A percentile compares a stretch with the other conserved stretches of the same genome.
Conservation (phyloP, 1,284 basidiomycete species). For the Malassezia brasiliensis region DNA sequence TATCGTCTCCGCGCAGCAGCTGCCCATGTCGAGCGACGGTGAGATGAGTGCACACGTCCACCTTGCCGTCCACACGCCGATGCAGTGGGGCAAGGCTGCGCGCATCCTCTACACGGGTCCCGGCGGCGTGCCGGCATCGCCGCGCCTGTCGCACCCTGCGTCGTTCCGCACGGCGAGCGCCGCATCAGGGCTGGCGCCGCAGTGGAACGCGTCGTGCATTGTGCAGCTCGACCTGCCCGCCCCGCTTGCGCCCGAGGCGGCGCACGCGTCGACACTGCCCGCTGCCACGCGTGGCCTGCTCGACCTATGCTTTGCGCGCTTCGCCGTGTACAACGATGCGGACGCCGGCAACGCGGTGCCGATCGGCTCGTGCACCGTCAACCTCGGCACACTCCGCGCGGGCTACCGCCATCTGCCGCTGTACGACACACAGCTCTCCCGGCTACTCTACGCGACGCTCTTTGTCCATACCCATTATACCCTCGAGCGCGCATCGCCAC, state of each 20-base stretch:
- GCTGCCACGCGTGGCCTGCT: slow-evolving; percentile 32
- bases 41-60: slow-evolving; percentile 35
- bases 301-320: slow-evolving; percentile 42
- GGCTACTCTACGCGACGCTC: slow-evolving; percentile 39
- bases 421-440: slow-evolving; percentile 38
- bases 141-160: not conserved
- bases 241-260: slow-evolving; percentile 6
- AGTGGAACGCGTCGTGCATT: slow-evolving; percentile 31
- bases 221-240: slow-evolving; percentile 36
- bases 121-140: not conserved
- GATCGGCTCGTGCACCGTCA: slow-evolving; percentile 17
- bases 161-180: not conserved
- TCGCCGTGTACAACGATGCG: slow-evolving; percentile 38
- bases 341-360: slow-evolving; percentile 2
- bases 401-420: slow-evolving; percentile 42
- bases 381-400: slow-evolving; percentile 21
- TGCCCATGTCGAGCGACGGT: slow-evolving; percentile 53
- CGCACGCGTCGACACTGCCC: not conserved
- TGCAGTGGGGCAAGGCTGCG: slow-evolving; percentile 5
- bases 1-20: slow-evolving; percentile 84
- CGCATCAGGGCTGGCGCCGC: slow-evolving; percentile 40
- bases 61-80: slow-evolving; percentile 19
- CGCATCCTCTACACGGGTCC: not conserved
- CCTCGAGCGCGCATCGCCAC: not conserved
- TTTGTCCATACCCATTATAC: slow-evolving; percentile 30